Evolutionary conservation across 225 moss, liverwort and hornwort genomes (phyloP), one percentile per base, ranked within the genome.

Genomic region (Lunularia cruciata): DNA sequence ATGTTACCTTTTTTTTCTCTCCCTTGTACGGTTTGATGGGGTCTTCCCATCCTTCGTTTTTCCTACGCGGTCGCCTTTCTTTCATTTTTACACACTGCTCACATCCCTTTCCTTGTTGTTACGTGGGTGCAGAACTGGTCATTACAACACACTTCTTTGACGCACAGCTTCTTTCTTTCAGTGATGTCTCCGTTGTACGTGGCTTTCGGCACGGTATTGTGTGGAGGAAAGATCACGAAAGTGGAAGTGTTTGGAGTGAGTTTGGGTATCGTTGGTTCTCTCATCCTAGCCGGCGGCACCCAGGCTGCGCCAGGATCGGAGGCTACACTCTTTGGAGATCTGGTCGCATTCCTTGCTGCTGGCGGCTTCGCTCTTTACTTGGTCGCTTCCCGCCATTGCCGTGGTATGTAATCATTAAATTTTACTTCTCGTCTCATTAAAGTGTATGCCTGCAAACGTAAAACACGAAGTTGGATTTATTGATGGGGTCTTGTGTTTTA

Each of bases 281-380:
- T 67, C 18, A 34, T 67, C 51, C 48, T 67, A 11, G 51, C 67
- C 13, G n/a, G 9, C 19, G 67, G 67, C 20, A 33, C 49, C 16
- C 35, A 52, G 23, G 34, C 49, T 16, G 7, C 49, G 11, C 35
- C 49, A 20, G 67, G 49, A 35, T 32, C 49, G 0, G 67, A 67
- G 30, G 35, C 48, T 27, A 67, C 67, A 4, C 35, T 64, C 6
- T 4, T 64, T 3, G 67, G 67, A 51, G 67, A 67, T 23, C 2
- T 51, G 23, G 67, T 36, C 31, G 49, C 67, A 11, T 52, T 67
- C 49, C 12, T 67, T 8, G 33, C 67, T 22, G 33, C 67, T 5
- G 51, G 67, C 51, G 67, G 67, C 13, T 48, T 67, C 20, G 67
- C 67, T 3, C 67, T 67, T 25, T 67, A 67, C 32, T 23, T 67